Base-by-base conservation (phyloP, 2,329 filamentous ascomycete genomes). In the Trichoderma semiorbis region DNA sequence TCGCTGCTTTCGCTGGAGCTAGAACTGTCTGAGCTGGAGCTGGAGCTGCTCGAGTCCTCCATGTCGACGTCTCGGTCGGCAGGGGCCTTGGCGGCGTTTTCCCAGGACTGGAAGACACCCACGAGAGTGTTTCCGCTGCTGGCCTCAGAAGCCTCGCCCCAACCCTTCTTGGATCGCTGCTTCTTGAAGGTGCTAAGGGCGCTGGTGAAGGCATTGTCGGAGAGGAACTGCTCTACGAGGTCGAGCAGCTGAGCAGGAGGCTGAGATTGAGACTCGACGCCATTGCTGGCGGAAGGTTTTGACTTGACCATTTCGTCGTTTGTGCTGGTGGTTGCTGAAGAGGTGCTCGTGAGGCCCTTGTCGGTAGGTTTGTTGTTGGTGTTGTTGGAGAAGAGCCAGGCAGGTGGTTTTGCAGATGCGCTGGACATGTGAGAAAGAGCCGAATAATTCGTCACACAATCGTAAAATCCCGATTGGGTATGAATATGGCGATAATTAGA, bases 161-260 rank as follows among this genome's bases (percentile, higher is more conserved):
- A 87, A 65, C 84, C 85, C 74, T 86, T 86, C 80, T 83, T 85
- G 78, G 82, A 86, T 68, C 88, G 84, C 78, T 93, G 89, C 78
- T 90, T 88, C 76, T 85, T 84, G 77, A 94, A 91, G 6, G 88
- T 87, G 72, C 85, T 83, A 77, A 87, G 87, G 60, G 92, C 88
- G 72, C 85, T 84, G 62, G 85, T 80, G 76, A 93, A 92, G n/a
- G 89, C 87, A 79, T 92, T 86, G 60, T 91, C 86, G 55, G 86
- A 85, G 64, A 94, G 85, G 80, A 94, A 94, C 26, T 83, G 81
- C 74, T 89, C 89, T 76, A 94, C 86, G 18, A 93, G 83, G 73
- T 90, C 87, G 78, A 94, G 83, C 43, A 94, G 83, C 79, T 92
- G 86, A 32, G 86, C 80, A 5, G 91, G 86, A 30, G 88, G 85